Conservation (phyloP, 2,329 filamentous ascomycete species). For the Trichoderma harzianum region DNA sequence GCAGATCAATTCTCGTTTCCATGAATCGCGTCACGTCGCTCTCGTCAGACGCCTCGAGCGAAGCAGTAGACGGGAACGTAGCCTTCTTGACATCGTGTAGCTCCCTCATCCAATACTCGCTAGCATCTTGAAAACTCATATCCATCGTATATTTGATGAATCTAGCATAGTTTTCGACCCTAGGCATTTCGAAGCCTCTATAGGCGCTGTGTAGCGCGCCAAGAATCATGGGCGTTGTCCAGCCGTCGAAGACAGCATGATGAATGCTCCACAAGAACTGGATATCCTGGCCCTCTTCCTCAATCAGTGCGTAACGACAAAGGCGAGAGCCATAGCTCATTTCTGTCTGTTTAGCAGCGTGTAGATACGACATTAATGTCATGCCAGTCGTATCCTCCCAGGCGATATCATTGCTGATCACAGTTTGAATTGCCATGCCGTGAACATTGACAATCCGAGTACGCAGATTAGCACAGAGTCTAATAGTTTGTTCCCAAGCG, state of each 20-base stretch:
- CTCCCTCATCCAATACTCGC: slow-evolving; percentile 13
- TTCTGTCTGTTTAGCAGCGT: not conserved
- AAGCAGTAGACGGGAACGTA: not conserved
- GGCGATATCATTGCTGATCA: slow-evolving; percentile 18
- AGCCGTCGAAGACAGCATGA: slow-evolving; percentile 26
- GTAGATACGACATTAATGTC: not conserved
- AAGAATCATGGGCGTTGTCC: slow-evolving; percentile 16
- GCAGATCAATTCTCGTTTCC: slow-evolving; percentile 10
- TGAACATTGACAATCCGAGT: slow-evolving; percentile 23
- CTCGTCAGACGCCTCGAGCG: not conserved
- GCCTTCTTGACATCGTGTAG: slow-evolving; percentile 14
- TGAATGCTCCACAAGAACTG: slow-evolving; percentile 17
- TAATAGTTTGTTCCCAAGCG: slow-evolving; percentile 23
- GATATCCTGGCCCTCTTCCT: not conserved
- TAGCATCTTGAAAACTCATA: not conserved
- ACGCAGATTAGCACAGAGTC: slow-evolving; percentile 22
- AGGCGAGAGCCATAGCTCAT: slow-evolving; percentile 16
- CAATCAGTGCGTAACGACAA: slow-evolving; percentile 7
- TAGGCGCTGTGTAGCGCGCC: not conserved
- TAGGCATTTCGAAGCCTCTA: not conserved
- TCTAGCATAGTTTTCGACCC: slow-evolving; percentile 8
- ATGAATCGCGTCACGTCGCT: not conserved
- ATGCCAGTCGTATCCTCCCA: slow-evolving; percentile 3
- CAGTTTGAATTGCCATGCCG: slow-evolving; percentile 14
- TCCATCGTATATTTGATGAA: slow-evolving; percentile 17